phyloP scores from a whole-genome alignment of 768 basidiomycete genomes.

The Pleurotus citrinopileatus region DNA sequence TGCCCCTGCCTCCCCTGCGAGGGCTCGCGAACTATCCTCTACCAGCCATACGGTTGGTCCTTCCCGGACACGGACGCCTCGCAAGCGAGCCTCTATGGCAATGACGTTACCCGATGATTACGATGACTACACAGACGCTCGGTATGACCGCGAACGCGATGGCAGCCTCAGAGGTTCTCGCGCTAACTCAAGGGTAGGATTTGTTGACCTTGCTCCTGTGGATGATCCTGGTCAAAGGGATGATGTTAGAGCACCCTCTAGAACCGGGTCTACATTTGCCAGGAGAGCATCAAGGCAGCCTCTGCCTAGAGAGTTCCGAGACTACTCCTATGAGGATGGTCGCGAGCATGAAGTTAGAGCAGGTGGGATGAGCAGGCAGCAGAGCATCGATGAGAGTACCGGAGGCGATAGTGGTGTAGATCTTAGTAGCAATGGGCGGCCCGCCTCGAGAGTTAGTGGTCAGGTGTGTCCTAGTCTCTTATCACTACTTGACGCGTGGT shows the following conservation, averaged over 20 bases:
- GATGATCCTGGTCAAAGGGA: neutral
- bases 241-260: neutral
- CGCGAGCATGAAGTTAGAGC: constrained; percentile 13
- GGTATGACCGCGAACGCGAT: neutral
- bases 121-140: neutral
- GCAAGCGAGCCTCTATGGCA: constrained; percentile 9
- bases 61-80: constrained; percentile 12
- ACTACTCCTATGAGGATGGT: constrained; percentile 21
- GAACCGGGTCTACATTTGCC: constrained; percentile 1
- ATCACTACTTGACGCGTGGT: neutral
- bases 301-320: constrained; percentile 41
- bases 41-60: neutral
- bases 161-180: neutral
- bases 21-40: constrained; percentile 11
- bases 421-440: neutral
- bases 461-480: neutral
- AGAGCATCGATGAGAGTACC: neutral
- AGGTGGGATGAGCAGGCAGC: neutral
- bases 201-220: neutral
- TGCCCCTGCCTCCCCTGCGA: constrained; percentile 35
- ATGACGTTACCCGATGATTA: neutral
- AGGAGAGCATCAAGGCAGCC: constrained; percentile 33
- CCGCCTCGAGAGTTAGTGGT: constrained; percentile 4
- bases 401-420: neutral
- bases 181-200: constrained; percentile 2